These are phyloP conservation scores for Colletotrichum somersetense DNA, from an alignment of 2,329 filamentous ascomycete species.

Conservation along the genomic window DNA sequence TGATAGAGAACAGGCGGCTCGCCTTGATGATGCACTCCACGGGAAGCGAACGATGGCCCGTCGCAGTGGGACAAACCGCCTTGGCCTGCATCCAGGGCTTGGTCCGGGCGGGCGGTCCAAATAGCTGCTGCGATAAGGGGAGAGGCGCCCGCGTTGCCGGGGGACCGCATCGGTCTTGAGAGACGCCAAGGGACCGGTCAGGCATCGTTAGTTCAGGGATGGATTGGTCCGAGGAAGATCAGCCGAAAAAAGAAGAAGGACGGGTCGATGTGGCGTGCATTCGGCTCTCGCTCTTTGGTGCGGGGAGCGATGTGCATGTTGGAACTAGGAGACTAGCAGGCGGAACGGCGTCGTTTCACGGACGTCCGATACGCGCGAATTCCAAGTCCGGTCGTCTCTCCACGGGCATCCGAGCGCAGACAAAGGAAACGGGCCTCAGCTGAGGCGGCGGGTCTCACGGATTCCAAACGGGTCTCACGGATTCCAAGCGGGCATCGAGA, in stretches of 20 bases:
- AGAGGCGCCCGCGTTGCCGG: constrained; percentile 4
- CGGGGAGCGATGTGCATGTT: constrained; percentile 37
- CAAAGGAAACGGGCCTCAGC: constrained; percentile 26
- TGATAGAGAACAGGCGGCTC: constrained; percentile 23
- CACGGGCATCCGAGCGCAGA: constrained; percentile 38
- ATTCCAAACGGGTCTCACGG: not conserved
- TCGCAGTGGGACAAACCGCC: constrained; percentile 34
- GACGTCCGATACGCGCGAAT: constrained; percentile 38
- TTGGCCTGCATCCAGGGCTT: constrained; percentile 31
- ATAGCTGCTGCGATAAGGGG: constrained; percentile 7
- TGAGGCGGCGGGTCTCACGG: constrained; percentile 15
- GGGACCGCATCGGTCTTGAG: constrained; percentile 4
- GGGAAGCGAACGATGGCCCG: constrained; percentile 23
- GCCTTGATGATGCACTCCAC: not conserved
- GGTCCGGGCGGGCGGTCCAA: constrained; percentile 31
- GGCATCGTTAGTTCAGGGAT: constrained; percentile 27
- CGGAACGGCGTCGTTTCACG: constrained; percentile 38
- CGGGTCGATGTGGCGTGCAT: constrained; percentile 21
- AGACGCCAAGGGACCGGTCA: constrained; percentile 25
- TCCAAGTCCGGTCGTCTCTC: constrained; percentile 40
- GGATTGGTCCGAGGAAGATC: constrained; percentile 2
- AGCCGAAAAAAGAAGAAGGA: constrained; percentile 21
- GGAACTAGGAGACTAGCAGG: constrained; percentile 21
- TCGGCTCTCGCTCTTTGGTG: constrained; percentile 40
- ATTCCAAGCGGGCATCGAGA: not conserved